Conservation (phyloP, 495 filamentous ascomycete genomes). For the Viridothelium virens region DNA sequence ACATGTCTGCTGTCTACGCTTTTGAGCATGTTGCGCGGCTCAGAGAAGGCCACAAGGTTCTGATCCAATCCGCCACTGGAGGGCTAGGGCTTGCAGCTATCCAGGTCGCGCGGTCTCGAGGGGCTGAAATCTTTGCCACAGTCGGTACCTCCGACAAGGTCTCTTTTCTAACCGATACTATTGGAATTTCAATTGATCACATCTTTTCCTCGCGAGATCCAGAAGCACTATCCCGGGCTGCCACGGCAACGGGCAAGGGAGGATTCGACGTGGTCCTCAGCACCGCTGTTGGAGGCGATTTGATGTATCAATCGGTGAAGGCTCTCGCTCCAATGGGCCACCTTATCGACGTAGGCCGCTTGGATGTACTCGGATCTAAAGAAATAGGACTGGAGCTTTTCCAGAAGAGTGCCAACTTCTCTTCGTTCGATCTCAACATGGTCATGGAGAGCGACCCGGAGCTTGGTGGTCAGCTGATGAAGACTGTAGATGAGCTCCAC, state of each 20-base stretch:
- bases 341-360: constrained; percentile 41
- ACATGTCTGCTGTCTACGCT: constrained; percentile 35
- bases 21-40: constrained; percentile 34
- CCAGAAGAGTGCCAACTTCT: constrained; percentile 27
- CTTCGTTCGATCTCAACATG: constrained; percentile 33
- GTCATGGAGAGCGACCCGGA: constrained; percentile 18
- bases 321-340: constrained; percentile 33
- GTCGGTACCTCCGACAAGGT: constrained; percentile 42
- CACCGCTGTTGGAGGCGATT: constrained; percentile 16
- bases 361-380: constrained; percentile 20
- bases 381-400: constrained; percentile 18
- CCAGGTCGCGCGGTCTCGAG: constrained; percentile 35
- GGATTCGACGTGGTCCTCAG: constrained; percentile 26
- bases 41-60: constrained; percentile 35
- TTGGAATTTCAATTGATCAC: constrained; percentile 36
- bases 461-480: constrained; percentile 13
- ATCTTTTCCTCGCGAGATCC: constrained; percentile 30
- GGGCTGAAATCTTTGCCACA: constrained; percentile 40
- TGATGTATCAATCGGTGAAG: constrained; percentile 14
- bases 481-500: neutral
- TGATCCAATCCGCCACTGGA: constrained; percentile 46
- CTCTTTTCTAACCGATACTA: constrained; percentile 32
- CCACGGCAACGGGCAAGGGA: constrained; percentile 10
- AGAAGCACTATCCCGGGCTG: neutral
- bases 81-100: constrained; percentile 45